Base-by-base conservation (phyloP, 352 stramenopile genomes). In the Globisporangium lucens region DNA sequence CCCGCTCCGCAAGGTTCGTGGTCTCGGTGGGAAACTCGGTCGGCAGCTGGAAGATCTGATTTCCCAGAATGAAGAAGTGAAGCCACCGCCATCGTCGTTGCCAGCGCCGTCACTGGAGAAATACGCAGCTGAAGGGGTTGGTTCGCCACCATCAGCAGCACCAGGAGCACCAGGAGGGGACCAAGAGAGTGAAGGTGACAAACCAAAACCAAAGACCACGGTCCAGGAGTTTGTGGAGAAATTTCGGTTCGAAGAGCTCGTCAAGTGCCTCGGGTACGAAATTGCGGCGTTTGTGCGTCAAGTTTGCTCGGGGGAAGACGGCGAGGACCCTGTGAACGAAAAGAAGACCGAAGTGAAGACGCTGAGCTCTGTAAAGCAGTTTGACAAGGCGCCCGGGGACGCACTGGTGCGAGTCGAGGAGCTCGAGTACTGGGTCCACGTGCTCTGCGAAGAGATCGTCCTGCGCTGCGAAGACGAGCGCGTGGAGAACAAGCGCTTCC, bases 401-500 rank as follows among this genome's bases (percentile, higher is more conserved):
- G 72, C 72, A 1, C 71, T 95, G 0, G 60, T 78, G 38, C 70
- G 77, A 15, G 46, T 84, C 4, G 72, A 85, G 29, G 79, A 92
- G 68, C 71, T 95, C 15, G 74, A 81, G 61, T 95, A 95, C 68
- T 95, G 87, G 87, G 56, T 92, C 10, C 80, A 68, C 47, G 77
- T 95, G 29, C 65, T 95, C 15, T 83, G 77, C 3, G 81, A 92
- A 66, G 87, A 93, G 73, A 86, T 93, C 47, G 66, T 91, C 17
- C 72, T 91, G 65, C 83, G 87, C n/a, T 90, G 80, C 53, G 84
- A 95, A 61, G 83, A 93, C 71, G 87, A 95, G 63, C 79, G 80
- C 35, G 67, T 77, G 33, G 87, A 93, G 68, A 92, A 90, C 75
- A 88, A 89, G 61, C 80, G 87, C 29, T 90, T 93, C 51, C 87